Conservation (phyloP, 345 rosid species). For the Alliaria petiolata region DNA sequence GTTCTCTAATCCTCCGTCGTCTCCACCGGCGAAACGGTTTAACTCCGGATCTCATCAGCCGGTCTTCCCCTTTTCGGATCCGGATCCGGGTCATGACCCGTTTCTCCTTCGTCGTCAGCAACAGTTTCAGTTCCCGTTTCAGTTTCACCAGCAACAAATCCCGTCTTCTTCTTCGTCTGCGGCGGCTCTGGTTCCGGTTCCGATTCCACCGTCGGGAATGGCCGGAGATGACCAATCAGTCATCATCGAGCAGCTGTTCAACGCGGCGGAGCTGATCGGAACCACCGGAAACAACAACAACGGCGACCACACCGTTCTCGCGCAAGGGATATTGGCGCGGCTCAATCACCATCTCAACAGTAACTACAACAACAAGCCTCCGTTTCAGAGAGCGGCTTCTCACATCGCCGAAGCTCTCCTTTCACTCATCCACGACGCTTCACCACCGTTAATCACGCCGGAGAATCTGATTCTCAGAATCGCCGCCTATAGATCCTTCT, state of each 20-base stretch:
- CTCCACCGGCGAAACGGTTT: slow-evolving; percentile 49
- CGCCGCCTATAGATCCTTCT: slow-evolving; percentile 80
- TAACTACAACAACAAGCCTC: slow-evolving; percentile 39
- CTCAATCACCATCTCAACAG: slow-evolving; percentile 99
- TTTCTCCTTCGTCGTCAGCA: slow-evolving; percentile 41
- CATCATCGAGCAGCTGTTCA: slow-evolving; percentile 66
- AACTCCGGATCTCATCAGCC: slow-evolving; percentile 33
- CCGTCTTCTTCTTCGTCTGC: slow-evolving; percentile 17
- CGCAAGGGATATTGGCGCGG: slow-evolving; percentile 99
- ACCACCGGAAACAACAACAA: slow-evolving; percentile 23
- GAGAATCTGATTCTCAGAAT: slow-evolving; percentile 60
- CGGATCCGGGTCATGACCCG: slow-evolving; percentile 48
- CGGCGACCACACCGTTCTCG: slow-evolving; percentile 68
- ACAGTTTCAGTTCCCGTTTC: slow-evolving; percentile 37
- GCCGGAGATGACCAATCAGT: slow-evolving; percentile 67
- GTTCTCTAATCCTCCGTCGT: slow-evolving; percentile 40
- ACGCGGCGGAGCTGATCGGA: slow-evolving; percentile 88
- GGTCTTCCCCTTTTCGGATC: slow-evolving; percentile 33
- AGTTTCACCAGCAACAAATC: slow-evolving; percentile 36
- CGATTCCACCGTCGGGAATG: slow-evolving; percentile 24
- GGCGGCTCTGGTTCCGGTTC: slow-evolving; percentile 10
- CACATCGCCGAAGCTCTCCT: slow-evolving; percentile 76
- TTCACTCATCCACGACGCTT: slow-evolving; percentile 40
- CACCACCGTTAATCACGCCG: slow-evolving; percentile 36
- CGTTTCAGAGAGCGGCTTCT: slow-evolving; percentile 76